Evolutionary conservation across 140 eudicot species (phyloP).

Genomic region (Cichorium intybus): DNA sequence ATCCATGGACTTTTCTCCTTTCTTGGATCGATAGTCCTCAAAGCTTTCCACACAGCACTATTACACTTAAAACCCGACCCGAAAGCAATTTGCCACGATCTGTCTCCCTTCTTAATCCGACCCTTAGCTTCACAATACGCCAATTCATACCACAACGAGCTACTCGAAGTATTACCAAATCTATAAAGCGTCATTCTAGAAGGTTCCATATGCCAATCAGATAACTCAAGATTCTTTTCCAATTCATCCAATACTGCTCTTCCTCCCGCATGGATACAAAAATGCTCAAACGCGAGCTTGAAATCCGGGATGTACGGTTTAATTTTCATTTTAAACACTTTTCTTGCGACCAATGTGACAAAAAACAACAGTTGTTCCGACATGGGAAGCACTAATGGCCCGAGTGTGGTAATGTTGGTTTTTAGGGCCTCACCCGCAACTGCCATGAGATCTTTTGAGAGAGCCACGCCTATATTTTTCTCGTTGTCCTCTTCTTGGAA

Average conservation of each 20-base stretch:
- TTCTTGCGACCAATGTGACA: conserved; percentile 44
- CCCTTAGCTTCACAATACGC: conserved; percentile 63
- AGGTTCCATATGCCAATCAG: conserved; percentile 59
- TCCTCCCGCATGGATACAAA: conserved; percentile 64
- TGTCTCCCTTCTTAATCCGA: conserved; percentile 48
- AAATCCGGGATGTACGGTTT: conserved; percentile 60
- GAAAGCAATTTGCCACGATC: conserved; percentile 66
- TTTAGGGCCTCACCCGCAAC: conserved; percentile 67
- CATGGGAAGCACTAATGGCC: conserved; percentile 64
- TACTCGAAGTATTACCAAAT: conserved; percentile 64
- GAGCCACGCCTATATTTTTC: conserved; percentile 49
- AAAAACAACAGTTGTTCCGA: conserved; percentile 58
- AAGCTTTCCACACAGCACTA: conserved; percentile 59
- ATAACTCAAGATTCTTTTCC: conserved; percentile 49
- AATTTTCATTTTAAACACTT: conserved; percentile 49
- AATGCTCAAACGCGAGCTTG: conserved; percentile 59
- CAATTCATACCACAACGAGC: conserved; percentile 62
- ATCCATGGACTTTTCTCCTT: conserved; percentile 67
- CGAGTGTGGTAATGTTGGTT: conserved; percentile 57
- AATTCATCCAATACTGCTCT: conserved; percentile 58
- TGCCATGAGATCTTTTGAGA: conserved; percentile 60
- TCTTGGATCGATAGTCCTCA: conserved; percentile 44
- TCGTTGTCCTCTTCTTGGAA: conserved; percentile 57
- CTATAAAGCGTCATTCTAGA: conserved; percentile 60
- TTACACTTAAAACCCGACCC: conserved; percentile 73